Conservation (phyloP, 2,329 filamentous ascomycete species). For the Saccharata proteae region DNA sequence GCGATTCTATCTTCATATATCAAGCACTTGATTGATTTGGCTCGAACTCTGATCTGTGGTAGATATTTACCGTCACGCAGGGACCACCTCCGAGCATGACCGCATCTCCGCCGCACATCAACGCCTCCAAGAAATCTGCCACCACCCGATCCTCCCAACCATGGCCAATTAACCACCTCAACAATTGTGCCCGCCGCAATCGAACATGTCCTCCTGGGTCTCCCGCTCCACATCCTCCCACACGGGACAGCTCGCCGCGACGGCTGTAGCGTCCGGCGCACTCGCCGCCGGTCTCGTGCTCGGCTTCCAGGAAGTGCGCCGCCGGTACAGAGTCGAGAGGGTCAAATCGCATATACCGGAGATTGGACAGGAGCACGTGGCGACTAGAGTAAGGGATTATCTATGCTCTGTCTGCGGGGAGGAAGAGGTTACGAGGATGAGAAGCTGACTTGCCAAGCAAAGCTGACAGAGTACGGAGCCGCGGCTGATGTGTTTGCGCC, state of each 20-base stretch:
- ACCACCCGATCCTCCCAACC: no score
- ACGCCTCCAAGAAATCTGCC: no score
- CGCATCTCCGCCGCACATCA: no score
- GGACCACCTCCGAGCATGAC: no score
- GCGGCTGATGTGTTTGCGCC: slow-evolving; percentile 31
- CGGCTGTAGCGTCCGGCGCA: slow-evolving; percentile 47
- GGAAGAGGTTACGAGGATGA: not conserved
- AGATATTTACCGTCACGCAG: no score
- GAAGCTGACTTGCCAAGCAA: slow-evolving; percentile 15
- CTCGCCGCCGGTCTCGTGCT: slow-evolving; percentile 42
- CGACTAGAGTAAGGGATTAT: slow-evolving; percentile 33
- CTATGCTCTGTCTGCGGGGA: slow-evolving; percentile 1
- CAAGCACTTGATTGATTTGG: no score
- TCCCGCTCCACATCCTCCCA: slow-evolving; percentile 32
- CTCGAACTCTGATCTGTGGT: no score
- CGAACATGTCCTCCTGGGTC: slow-evolving; percentile 36
- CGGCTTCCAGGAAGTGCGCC: slow-evolving; percentile 43
- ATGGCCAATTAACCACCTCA: no score
- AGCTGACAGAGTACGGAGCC: slow-evolving; percentile 52
- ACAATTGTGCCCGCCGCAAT: no score
- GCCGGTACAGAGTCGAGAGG: slow-evolving; percentile 42
- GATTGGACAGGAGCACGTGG: slow-evolving; percentile 37
- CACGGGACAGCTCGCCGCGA: slow-evolving; percentile 53
- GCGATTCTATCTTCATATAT: no score
- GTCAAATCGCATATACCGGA: slow-evolving; percentile 51